Evolutionary conservation across 2,329 filamentous ascomycete species (phyloP), one percentile per base, ranked within the genome.

Genomic region (Knoxdaviesia proteae): DNA sequence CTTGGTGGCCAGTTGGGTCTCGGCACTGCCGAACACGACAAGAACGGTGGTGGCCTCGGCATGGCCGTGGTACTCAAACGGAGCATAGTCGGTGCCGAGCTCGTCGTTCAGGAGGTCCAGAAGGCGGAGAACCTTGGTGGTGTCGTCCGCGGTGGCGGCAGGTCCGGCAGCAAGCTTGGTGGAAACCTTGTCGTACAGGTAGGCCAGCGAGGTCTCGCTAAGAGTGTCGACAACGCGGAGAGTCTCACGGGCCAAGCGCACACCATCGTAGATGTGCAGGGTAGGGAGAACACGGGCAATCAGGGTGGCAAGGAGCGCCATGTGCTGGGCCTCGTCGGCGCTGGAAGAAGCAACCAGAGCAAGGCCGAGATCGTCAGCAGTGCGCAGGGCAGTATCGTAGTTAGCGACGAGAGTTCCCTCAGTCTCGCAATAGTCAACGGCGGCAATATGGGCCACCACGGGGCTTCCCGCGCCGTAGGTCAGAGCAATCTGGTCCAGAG

Each of bases 21-120:
- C 90, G 5, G 87, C 75, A 46, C 84, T 94, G 51, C 90, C 90
- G 52, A 98, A 94, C 38, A 84, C 82, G 32, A 96, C 86, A 34
- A 96, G 65, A 10, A 98, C 84, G 7, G 77, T 76, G 49, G 88
- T 81, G 4, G 90, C 75, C 38, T 75, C 65, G 40, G 73, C 65
- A 56, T 96, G 84, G 30, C 90, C 90, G 53, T 80, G 73, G 63
- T 98, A 98, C 62, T 98, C 90, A 52, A 96, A 98, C 6, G 84
- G 75, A 53, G 79, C 73, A 58, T 98, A 98, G 49, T 88, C 77
- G 38, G 90, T 96, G 45, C 88, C 90, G 30, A 98, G 76, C 64
- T 96, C 86, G 48, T 76, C 74, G 60, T 96, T 98, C 62, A 92
- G 77, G 29, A 78, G 70, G 48, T 74, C 69, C 41, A 92, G 64